Percentiles rank a stretch among this genome's conserved stretches.
Conservation (phyloP, 495 filamentous ascomycete species). For the Pseudevernia furfuracea region DNA sequence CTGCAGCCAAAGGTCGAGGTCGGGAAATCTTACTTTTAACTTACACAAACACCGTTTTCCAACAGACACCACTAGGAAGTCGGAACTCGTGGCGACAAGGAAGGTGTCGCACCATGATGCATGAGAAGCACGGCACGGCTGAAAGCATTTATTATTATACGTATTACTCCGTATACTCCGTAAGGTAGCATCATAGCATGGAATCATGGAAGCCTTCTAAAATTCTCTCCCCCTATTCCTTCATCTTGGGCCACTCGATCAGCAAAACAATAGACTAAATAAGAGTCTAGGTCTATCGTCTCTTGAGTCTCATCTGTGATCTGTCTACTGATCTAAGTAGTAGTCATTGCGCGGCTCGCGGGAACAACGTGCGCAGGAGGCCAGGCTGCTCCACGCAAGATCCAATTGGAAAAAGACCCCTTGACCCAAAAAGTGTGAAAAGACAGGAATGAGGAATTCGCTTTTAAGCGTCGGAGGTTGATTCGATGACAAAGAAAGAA, state of each 20-base stretch:
- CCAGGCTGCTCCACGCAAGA: not conserved
- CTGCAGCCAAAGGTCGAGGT: too few species aligned
- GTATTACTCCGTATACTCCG: too few species aligned
- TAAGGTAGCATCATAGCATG: too few species aligned
- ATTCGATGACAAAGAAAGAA: not conserved
- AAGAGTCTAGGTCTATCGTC: too few species aligned
- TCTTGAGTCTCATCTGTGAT: not conserved
- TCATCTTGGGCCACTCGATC: not conserved
- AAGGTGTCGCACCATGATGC: not conserved
- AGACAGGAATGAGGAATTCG: too few species aligned
- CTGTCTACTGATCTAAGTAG: too few species aligned
- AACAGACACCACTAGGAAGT: not conserved
- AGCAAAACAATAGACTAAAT: too few species aligned
- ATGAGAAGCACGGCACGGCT: not conserved
- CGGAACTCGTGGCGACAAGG: slow-evolving; percentile 5
- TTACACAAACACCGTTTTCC: not conserved
- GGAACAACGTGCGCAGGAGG: not conserved
- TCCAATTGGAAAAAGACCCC: too few species aligned
- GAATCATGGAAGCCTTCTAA: too few species aligned
- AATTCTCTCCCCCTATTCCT: too few species aligned
- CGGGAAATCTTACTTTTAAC: not conserved
- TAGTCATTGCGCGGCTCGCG: not conserved
- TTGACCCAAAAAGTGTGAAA: not conserved
- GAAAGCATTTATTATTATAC: too few species aligned
- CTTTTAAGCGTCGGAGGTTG: not conserved